A percentile compares a stretch with the other conserved stretches of the same genome.
Conservation (phyloP, 352 stramenopile species). For the Globisporangium middletonii region DNA sequence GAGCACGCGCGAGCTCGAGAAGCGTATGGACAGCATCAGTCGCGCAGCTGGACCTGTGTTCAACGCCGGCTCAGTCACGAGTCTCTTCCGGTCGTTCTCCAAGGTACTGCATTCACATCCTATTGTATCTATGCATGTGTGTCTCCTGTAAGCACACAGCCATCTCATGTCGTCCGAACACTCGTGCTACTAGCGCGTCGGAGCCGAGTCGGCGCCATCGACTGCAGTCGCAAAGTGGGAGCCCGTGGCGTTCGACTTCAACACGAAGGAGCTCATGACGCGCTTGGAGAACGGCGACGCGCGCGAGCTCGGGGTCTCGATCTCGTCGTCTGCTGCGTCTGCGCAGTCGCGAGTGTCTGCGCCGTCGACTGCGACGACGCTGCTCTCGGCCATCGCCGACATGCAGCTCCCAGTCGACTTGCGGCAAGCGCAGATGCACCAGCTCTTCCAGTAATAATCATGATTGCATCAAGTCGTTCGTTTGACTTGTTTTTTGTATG, state of each 20-base stretch:
- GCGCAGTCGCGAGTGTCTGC: background rate
- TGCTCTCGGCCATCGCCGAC: slow-evolving; percentile 9
- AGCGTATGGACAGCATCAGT: slow-evolving; percentile 45
- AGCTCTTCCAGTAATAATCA: slow-evolving; percentile 2
- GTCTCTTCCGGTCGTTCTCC: slow-evolving; percentile 57
- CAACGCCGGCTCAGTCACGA: slow-evolving; percentile 44
- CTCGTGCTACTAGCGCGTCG: slow-evolving; percentile 19
- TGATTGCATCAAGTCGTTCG: background rate
- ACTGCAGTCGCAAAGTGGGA: slow-evolving; percentile 42
- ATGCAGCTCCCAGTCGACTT: slow-evolving; percentile 10
- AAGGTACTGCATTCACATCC: slow-evolving; percentile 30
- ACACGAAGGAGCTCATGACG: slow-evolving; percentile 37
- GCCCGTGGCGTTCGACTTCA: slow-evolving; percentile 55
- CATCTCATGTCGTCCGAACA: background rate
- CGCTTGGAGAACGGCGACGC: slow-evolving; percentile 48
- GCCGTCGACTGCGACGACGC: slow-evolving; percentile 4
- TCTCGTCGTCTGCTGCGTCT: slow-evolving; percentile 21
- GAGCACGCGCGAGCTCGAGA: slow-evolving; percentile 57
- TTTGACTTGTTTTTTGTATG: background rate
- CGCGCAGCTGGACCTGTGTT: slow-evolving; percentile 57
- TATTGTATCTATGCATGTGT: background rate
- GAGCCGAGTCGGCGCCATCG: slow-evolving; percentile 20
- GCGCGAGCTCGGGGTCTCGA: slow-evolving; percentile 55
- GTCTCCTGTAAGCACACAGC: slow-evolving; percentile 1
- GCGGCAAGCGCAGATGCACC: slow-evolving; percentile 4